Evolutionary conservation across 768 basidiomycete genomes (phyloP).

Genomic region (Rickenella mellea): DNA sequence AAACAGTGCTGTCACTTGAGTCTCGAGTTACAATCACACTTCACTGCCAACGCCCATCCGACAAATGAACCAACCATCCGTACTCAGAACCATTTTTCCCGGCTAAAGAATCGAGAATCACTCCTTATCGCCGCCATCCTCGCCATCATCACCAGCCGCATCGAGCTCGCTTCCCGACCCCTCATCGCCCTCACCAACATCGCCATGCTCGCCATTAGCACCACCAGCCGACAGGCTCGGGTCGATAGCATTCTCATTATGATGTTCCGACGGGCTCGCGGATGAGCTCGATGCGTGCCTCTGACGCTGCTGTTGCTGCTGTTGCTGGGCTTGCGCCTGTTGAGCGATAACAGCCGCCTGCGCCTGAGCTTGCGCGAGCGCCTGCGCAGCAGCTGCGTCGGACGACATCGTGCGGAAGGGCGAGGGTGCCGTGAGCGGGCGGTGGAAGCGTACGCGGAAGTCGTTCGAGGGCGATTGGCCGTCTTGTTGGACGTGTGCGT

Average conservation of each 20-base stretch:
- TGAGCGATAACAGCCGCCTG: neutral
- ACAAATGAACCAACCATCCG: no score
- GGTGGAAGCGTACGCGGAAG: constrained; percentile 59
- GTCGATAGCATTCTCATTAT: no score
- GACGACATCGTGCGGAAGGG: constrained; percentile 34
- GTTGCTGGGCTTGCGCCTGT: neutral
- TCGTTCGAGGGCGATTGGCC: constrained; percentile 34
- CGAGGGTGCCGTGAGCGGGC: constrained; percentile 47
- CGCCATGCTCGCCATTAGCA: neutral
- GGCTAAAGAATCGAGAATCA: no score
- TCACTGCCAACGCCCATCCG: no score
- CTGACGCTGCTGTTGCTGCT: neutral
- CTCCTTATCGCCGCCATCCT: no score
- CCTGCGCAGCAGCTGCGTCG: neutral
- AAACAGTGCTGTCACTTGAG: no score
- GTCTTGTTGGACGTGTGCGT: constrained; percentile 18
- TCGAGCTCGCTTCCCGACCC: neutral
- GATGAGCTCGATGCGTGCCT: no score
- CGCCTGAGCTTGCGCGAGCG: neutral
- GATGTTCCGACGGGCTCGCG: no score
- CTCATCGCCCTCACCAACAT: neutral
- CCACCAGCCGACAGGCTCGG: neutral
- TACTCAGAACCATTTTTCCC: no score
- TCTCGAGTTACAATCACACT: no score
- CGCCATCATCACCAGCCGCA: neutral